Conservation (phyloP, 1,139 yeast species). For the Saccharomycopsis hybrid region DNA sequence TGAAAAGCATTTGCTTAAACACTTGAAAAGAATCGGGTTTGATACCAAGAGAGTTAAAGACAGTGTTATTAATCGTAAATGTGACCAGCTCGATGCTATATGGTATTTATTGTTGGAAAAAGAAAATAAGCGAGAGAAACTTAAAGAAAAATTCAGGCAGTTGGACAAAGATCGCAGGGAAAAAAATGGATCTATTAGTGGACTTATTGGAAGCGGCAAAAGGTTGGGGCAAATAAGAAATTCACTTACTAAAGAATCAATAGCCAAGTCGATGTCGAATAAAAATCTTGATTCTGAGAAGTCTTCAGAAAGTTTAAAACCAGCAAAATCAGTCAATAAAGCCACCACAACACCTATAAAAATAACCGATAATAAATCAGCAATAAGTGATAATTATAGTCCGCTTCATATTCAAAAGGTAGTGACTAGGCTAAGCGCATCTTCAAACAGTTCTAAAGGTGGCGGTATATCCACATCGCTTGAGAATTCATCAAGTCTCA, state of each 20-base stretch:
- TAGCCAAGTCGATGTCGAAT: neutral
- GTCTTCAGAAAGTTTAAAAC: neutral
- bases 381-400: slow-evolving; percentile 9
- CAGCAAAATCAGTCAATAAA: neutral
- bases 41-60: slow-evolving; percentile 58
- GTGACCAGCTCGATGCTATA: slow-evolving; percentile 78
- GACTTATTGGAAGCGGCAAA: slow-evolving; percentile 36
- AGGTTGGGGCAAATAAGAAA: slow-evolving; percentile 26
- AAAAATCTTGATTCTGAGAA: neutral
- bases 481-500: neutral
- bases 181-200: slow-evolving; percentile 34
- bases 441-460: neutral
- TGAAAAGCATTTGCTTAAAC: slow-evolving; percentile 62
- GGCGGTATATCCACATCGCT: neutral
- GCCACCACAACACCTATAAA: neutral
- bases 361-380: neutral
- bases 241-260: slow-evolving; percentile 23
- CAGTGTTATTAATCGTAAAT: slow-evolving; percentile 53
- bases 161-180: slow-evolving; percentile 24
- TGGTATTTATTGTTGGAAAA: slow-evolving; percentile 71
- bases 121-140: slow-evolving; percentile 45
- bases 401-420: slow-evolving; percentile 1
- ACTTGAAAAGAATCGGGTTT: slow-evolving; percentile 57
- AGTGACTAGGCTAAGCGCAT: slow-evolving; percentile 10
- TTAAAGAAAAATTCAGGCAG: slow-evolving; percentile 24